Conservation (phyloP, 2,329 filamentous ascomycete genomes). For the Cytospora mali region DNA sequence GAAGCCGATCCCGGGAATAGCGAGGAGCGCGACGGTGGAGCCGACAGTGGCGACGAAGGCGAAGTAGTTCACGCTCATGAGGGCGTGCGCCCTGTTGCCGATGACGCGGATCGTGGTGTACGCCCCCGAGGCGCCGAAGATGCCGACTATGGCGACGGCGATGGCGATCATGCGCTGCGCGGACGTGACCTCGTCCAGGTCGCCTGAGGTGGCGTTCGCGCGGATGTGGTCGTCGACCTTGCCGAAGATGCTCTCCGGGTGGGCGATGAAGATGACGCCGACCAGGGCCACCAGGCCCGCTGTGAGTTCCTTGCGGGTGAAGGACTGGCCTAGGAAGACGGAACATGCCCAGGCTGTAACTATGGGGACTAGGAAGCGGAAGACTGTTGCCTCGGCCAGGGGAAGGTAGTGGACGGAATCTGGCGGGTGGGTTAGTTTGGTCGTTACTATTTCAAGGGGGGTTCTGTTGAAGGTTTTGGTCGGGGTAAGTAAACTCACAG, state of each 20-base stretch:
- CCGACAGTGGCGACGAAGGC: conserved; percentile 67
- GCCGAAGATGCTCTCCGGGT: conserved; percentile 62
- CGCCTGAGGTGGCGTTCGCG: conserved; percentile 29
- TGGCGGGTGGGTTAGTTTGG: conserved; percentile 32
- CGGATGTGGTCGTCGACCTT: conserved; percentile 28
- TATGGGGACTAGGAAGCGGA: conserved; percentile 77
- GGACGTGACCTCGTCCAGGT: conserved; percentile 48
- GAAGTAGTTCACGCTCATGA: conserved; percentile 81
- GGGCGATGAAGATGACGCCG: conserved; percentile 76
- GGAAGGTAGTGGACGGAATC: conserved; percentile 65
- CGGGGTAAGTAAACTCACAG: conserved; percentile 5
- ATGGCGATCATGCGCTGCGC: conserved; percentile 68
- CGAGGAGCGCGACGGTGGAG: conserved; percentile 60
- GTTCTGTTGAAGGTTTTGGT: too few relatives aligned
- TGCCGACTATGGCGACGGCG: conserved; percentile 66
- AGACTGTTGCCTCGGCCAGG: conserved; percentile 76
- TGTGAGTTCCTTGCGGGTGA: conserved; percentile 69
- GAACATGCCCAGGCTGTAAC: conserved; percentile 68
- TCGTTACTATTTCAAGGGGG: background rate
- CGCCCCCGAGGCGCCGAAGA: conserved; percentile 68
- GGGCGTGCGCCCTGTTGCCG: conserved; percentile 71
- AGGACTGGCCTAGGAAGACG: conserved; percentile 66
- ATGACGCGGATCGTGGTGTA: conserved; percentile 76
- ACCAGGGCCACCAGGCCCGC: conserved; percentile 70
- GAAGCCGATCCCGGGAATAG: conserved; percentile 46